A percentile compares a stretch with the other conserved stretches of the same genome.
Evolutionary conservation across 1,284 basidiomycete species (phyloP).

Genomic region (Naganishia cerealis): DNA sequence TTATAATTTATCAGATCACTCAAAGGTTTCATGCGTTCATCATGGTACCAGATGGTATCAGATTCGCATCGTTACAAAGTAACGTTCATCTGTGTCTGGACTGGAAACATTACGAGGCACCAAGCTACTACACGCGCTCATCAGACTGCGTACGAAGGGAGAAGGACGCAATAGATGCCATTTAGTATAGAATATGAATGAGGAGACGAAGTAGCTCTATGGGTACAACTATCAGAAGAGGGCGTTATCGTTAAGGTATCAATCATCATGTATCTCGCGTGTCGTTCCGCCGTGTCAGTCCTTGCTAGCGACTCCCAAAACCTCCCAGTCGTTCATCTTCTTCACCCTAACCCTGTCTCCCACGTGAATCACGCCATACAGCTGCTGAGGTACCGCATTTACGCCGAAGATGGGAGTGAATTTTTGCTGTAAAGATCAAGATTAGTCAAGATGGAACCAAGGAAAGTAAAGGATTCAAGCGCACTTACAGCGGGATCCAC

Average conservation of each 20-base stretch:
- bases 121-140: not conserved
- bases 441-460: not conserved
- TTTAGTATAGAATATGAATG: not conserved
- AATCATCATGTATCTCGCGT: not conserved
- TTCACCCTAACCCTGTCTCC: conserved; percentile 27
- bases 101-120: not conserved
- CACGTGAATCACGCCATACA: conserved; percentile 5
- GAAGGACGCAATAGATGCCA: not conserved
- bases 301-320: conserved; percentile 14
- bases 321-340: conserved; percentile 26
- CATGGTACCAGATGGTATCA: too few relatives aligned
- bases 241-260: conserved; percentile 1
- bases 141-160: not conserved
- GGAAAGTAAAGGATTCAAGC: not conserved
- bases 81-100: too few relatives aligned
- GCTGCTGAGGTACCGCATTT: conserved; percentile 25
- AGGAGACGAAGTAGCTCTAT: not conserved
- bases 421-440: conserved; percentile 20
- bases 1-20: not conserved
- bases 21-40: too few relatives aligned
- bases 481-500: conserved; percentile 32
- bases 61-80: too few relatives aligned
- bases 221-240: not conserved
- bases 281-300: not conserved
- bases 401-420: conserved; percentile 33